Conservation (phyloP, 2,329 filamentous ascomycete genomes). For the Fusarium ambrosium region DNA sequence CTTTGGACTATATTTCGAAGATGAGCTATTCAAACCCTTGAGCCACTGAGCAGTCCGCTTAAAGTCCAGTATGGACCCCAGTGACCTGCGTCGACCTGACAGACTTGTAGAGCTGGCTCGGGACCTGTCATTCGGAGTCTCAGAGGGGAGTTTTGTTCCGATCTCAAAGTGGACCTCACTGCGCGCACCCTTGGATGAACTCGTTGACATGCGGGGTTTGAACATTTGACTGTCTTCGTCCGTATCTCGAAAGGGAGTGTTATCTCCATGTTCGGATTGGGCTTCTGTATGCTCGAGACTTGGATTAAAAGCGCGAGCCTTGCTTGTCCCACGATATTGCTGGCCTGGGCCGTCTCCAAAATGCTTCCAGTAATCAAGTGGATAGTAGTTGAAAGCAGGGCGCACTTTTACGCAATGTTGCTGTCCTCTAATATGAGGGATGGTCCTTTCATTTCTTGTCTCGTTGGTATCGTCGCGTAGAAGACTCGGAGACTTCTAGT, state of each 20-base stretch:
- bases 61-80: conserved; percentile 50
- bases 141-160: conserved; percentile 14
- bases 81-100: conserved; percentile 43
- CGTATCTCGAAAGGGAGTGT: background rate
- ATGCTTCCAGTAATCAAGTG: conserved; percentile 15
- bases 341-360: background rate
- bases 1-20: conserved; percentile 43
- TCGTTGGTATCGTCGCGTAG: conserved; percentile 27
- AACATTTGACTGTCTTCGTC: background rate
- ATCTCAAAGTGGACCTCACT: conserved; percentile 5
- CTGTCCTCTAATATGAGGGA: conserved; percentile 38
- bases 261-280: background rate
- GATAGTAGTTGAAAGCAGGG: conserved; percentile 40
- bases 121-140: background rate
- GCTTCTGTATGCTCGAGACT: background rate
- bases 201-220: background rate
- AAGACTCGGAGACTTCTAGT: conserved; percentile 34
- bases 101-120: conserved; percentile 7
- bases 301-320: conserved; percentile 35
- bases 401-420: conserved; percentile 44
- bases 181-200: background rate
- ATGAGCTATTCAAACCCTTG: conserved; percentile 47
- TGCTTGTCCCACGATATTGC: conserved; percentile 12
- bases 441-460: conserved; percentile 19
- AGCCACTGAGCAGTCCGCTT: conserved; percentile 53